Evolutionary conservation across 1,284 basidiomycete species (phyloP), one percentile per base, ranked within the genome.

Genomic region (Lentinus polychrous): DNA sequence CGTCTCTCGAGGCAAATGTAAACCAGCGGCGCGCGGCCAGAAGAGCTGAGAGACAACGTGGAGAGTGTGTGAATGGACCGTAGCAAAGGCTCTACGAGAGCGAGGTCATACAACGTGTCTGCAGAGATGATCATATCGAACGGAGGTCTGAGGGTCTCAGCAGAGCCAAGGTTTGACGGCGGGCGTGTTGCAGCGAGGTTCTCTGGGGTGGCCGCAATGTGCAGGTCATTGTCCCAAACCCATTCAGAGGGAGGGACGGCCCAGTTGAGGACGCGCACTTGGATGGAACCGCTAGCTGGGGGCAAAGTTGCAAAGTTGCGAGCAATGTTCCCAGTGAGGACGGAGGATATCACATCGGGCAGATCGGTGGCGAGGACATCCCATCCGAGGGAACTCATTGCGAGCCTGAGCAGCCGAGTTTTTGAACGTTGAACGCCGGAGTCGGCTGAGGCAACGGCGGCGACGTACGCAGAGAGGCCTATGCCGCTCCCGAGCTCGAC

Each of bases 401-500:
- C 76, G 39, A 95, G 80, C 14, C 83, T 86, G 57, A 2, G 24
- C 36, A 43, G 42, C 40, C 43, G 42, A 34, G 43, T 45, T 45
- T n/a, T n/a, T n/a, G n/a, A n/a, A n/a, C n/a, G n/a, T n/a, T n/a
- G n/a, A 38, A 45, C 40, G 50, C 38, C 37, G 43, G 32, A 46
- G 49, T 44, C 51, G 52, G 51, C 39, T 51, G 46, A 56, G 33
- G 48, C 36, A 43, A 45, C 48, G 38, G 34, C 48, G 42, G 51
- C 55, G 41, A 73, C 82, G 63, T 66, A 88, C 85, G 86, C 76
- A 55, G 84, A 79, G 52, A 89, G 76, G 33, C 91, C 91, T 45
- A 89, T 81, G 24, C 92, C 91, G 56, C 83, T 83, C 48, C 91
- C 92, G 15, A 94, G 71, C 60, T 95, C 92, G 50, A 93, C 71